Evolutionary conservation across 1,284 basidiomycete species (phyloP), one percentile per base, ranked within the genome.

Genomic region (Tylopilus microsporus): DNA sequence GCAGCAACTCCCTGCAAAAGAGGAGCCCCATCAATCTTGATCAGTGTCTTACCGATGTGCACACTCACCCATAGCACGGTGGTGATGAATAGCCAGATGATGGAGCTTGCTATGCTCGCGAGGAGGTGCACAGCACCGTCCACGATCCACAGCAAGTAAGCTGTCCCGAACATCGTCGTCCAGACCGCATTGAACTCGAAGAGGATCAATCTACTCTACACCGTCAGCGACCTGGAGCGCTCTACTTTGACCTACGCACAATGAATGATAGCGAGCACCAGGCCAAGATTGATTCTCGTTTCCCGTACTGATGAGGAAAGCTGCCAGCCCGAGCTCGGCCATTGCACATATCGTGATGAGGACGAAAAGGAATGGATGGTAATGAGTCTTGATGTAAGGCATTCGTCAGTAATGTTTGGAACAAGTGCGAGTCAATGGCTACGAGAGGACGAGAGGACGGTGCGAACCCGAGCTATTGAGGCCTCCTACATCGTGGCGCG

Each of bases 51-150:
- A 56, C 34, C 25, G 12, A 3, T 37, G 50, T 30, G 49, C 51
- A 30, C 43, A 61, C 56, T 60, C 62, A 86, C 87, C 88, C 88
- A 91, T 66, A 89, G 68, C 7, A 80, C 68, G 8, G 80, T 76
- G 3, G 87, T 87, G 45, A 85, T 66, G 30, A 83, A 69, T 30
- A 90, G 73, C 88, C 88, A 91, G 52, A 85, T 70, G 18, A 88
- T 78, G n/a, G 88, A 90, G 64, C 86, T 87, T 21, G 88, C 86
- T 34, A 90, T 76, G 66, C 82, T 84, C 15, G 87, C 88, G 42
- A 91, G 77, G 45, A 88, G 69, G 67, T 86, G 84, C 46, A 80
- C 78, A 9, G 80, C 81, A 47, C 85, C 84, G 54, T 84, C 83
- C 43, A 87, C 72, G 51, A 86, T 80, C 83, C 85, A 89, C 41